Base-by-base conservation (phyloP, 129 eudicot species). In the Flaveria brownii region DNA sequence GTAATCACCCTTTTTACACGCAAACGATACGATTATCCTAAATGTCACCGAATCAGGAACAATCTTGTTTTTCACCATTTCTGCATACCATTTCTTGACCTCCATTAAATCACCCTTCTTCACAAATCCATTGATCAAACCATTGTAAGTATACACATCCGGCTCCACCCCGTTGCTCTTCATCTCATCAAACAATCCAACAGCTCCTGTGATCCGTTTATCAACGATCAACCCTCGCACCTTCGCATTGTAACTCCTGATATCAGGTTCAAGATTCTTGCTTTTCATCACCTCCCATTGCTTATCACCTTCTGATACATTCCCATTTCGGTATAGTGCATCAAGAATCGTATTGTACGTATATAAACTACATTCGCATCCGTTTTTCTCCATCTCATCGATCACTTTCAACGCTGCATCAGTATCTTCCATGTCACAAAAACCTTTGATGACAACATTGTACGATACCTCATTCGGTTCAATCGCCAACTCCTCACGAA, bases 341-440 rank as follows among this genome's bases (percentile, higher is more conserved):
- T 70, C 85, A 20, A 88, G 71, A 66, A 91, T 74, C 1, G 93
- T 80, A 70, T 86, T 84, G 22, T 74, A 91, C 0, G 87, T 84
- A 41, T 78, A 60, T 11, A 41, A 39, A 79, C 61, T 77, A 3
- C 91, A 91, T 36, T 66, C 12, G 23, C 79, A 30, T 5, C 83
- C 85, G 13, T 77, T 81, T 26, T 68, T 65, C 70, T 82, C 87
- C 85, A 91, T 82, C 42, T 82, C 85, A 12, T 76, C 54, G 28
- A 80, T 33, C 84, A 78, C 18, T 39, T 1, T 0, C 36, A 84
- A 13, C 0, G 91, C 93, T 0, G 68, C 51, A 72, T 86, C 93
- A 33, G 60, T 49, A 9, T 50, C 81, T 28, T 83, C 89, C 81
- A 71, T 72, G 30, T 82, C 81, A 39, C 93, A 88, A 9, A 82